Evolutionary conservation across 2,329 filamentous ascomycete species (phyloP), one percentile per base, ranked within the genome.

Genomic region (Phialemonium atrogriseum): DNA sequence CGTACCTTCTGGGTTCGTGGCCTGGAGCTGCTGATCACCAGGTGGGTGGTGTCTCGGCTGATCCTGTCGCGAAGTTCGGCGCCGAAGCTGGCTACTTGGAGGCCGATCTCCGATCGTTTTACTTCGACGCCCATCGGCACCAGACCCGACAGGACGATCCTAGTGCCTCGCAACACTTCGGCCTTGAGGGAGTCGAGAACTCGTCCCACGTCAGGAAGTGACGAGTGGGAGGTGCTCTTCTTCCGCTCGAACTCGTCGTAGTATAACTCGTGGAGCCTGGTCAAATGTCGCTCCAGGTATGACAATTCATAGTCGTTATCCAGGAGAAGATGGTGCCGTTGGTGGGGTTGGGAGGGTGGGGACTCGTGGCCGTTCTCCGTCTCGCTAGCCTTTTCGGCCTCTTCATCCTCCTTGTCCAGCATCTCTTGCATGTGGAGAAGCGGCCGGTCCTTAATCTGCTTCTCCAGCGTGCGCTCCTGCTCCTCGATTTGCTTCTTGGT

Each of bases 401-500:
- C 68, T 24, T 85, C 78, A 44, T 88, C 84, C 47, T 87, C 84
- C 45, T 85, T 84, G 48, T 98, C 91, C 14, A 95, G 69, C 52
- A 87, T 71, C 48, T 94, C 84, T 55, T 98, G 91, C 61, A 94
- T 82, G 51, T 91, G 85, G n/a, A 94, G 63, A 17, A 98, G 61
- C 0, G 91, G 91, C 10, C 89, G 75, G 40, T 95, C 87, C 38
- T 80, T 84, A 12, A 96, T 70, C 56, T 98, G 91, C 38, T 87
- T 85, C 50, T 88, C 82, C 29, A 98, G 73, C 1, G 80, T 74
- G 51, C 89, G 84, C 48, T 91, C 85, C 53, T 96, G 89, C 48
- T 91, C 83, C 41, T 84, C 78, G 4, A 79, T 72, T 61, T 95
- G 87, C 40, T 81, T 68, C 48, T 85, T 75, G 2, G 91, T 63